Evolutionary conservation across 805 yeast species (phyloP), one percentile per base, ranked within the genome.

Genomic region (Sugiyamaella chiloensis): DNA sequence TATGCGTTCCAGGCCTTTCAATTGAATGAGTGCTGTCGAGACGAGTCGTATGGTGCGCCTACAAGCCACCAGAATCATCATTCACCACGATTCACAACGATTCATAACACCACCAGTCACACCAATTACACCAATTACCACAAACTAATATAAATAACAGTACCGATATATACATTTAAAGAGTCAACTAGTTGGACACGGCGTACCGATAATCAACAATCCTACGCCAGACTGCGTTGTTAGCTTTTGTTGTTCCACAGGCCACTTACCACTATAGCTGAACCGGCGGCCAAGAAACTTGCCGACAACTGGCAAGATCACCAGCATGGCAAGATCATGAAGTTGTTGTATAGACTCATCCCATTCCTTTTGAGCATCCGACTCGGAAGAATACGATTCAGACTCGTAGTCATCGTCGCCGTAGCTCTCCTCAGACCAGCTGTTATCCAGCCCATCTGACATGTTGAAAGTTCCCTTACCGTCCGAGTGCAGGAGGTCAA

Each of bases 351-450:
- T 52, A 50, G 81, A 79, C 59, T 80, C 86, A 42, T 84, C 88
- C 89, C 89, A 84, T 53, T 84, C 87, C 54, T 75, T 75, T 60
- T 83, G 87, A 0, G 87, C 83, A 24, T 78, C 73, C 43, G 56
- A 52, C 17, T 46, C 45, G 4, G 37, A 34, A 20, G 37, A 48
- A n/a, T n/a, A n/a, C n/a, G n/a, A n/a, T n/a, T n/a, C n/a, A 16
- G 49, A 49, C 19, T 54, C 54, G 16, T 54, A 46, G 27, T 42
- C 48, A 24, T 43, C 46, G 27, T 31, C 27, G 20, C 46, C 46
- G 16, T 43, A 19, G 17, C 29, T 24, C 11, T 43, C 46, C 12
- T 27, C 32, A 24, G 46, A 9, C 42, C 42, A 24, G 32, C 39
- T 24, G 21, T 27, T 27, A 11, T 29, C 39, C 12, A 34, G 19